Conservation (phyloP, 2,329 filamentous ascomycete genomes). For the Fusarium austroafricanum region DNA sequence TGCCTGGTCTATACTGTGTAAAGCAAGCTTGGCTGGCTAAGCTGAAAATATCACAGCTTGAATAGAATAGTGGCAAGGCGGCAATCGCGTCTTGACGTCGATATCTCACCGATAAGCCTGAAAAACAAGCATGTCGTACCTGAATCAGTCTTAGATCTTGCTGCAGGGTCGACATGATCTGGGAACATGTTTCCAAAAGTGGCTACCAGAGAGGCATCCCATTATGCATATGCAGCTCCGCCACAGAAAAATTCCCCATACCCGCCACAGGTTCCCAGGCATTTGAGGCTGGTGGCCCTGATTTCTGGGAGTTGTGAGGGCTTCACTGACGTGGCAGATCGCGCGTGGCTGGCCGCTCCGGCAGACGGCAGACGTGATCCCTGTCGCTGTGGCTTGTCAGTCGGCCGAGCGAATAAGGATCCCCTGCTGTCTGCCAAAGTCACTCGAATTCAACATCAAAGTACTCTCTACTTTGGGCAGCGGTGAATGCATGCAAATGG, state of each 20-base stretch:
- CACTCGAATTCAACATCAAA: slow-evolving; percentile 44
- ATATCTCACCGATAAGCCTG: background rate
- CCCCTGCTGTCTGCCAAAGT: slow-evolving; percentile 42
- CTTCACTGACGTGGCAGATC: slow-evolving; percentile 57
- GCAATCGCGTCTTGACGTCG: slow-evolving; percentile 41
- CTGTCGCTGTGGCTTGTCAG: slow-evolving; percentile 42
- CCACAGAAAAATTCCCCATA: slow-evolving; percentile 49
- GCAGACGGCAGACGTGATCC: slow-evolving; percentile 34
- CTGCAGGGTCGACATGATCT: slow-evolving; percentile 34
- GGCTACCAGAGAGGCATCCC: slow-evolving; percentile 46
- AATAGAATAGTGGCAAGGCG: slow-evolving; percentile 36
- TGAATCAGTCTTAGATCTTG: slow-evolving; percentile 39
- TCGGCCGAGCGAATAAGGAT: slow-evolving; percentile 37
- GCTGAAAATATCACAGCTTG: slow-evolving; percentile 19
- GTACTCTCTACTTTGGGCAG: slow-evolving; percentile 46
- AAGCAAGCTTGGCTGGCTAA: slow-evolving; percentile 39
- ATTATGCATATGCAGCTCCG: slow-evolving; percentile 48
- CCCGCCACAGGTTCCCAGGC: slow-evolving; percentile 37
- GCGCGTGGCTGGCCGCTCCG: slow-evolving; percentile 49
- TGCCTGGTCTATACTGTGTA: background rate
- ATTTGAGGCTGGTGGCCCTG: slow-evolving; percentile 53
- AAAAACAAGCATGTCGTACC: slow-evolving; percentile 17
- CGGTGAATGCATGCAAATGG: slow-evolving; percentile 40
- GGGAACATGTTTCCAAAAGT: slow-evolving; percentile 39
- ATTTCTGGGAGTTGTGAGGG: slow-evolving; percentile 15